A percentile compares a stretch with the other conserved stretches of the same genome.
Conservation (phyloP, 2,329 filamentous ascomycete genomes). For the Fusarium keratoplasticum region DNA sequence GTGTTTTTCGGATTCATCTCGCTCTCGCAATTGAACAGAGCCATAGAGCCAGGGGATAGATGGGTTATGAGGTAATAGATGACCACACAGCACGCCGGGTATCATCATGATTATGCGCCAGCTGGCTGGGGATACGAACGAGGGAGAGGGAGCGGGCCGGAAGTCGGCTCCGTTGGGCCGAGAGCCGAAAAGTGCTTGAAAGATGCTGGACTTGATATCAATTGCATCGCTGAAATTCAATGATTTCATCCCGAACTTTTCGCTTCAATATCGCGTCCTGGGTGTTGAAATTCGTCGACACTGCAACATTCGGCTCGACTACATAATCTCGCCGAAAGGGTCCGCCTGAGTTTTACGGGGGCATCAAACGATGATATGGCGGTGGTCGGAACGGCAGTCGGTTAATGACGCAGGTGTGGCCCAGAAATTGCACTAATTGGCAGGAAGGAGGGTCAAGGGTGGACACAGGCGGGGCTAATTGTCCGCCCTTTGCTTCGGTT, state of each 20-base stretch:
- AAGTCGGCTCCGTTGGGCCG: slow-evolving; percentile 27
- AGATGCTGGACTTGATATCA: not conserved
- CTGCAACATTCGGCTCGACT: not conserved
- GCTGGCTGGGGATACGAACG: not conserved
- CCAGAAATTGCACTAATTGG: not conserved
- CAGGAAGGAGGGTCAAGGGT: not conserved
- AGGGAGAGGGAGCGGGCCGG: slow-evolving; percentile 1
- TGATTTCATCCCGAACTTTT: not conserved
- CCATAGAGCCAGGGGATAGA: not conserved
- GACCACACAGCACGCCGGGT: not conserved
- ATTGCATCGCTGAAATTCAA: not conserved
- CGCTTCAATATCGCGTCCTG: not conserved
- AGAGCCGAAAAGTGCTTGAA: slow-evolving; percentile 18
- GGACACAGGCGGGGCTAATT: not conserved
- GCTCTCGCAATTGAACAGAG: not conserved
- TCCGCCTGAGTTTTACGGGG: slow-evolving; percentile 3
- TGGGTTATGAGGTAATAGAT: slow-evolving; percentile 15
- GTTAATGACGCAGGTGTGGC: slow-evolving; percentile 38
- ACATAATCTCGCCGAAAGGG: not conserved
- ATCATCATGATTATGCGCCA: slow-evolving; percentile 27
- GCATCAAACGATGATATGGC: slow-evolving; percentile 40
- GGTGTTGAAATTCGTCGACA: not conserved
- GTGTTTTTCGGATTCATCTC: not conserved
- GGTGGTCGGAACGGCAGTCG: slow-evolving; percentile 44
- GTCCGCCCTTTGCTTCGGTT: slow-evolving; percentile 36